Evolutionary conservation across 2,329 filamentous ascomycete genomes (phyloP).

Genomic region (Pseudopithomyces maydicus): DNA sequence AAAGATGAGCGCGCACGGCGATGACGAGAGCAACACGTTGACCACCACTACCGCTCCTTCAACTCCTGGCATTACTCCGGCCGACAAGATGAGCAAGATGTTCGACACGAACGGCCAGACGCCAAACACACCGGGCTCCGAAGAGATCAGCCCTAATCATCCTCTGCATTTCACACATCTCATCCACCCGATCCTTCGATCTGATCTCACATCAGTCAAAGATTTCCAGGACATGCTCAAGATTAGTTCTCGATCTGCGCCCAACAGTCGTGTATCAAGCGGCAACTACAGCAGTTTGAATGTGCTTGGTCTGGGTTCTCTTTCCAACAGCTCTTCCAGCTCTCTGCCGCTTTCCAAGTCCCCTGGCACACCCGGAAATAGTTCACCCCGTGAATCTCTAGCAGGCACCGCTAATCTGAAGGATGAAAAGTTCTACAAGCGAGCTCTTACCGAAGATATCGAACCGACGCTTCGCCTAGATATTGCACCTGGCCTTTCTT

Average conservation of each 20-base stretch:
- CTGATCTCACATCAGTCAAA: constrained; percentile 78
- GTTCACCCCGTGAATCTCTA: constrained; percentile 41
- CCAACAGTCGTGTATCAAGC: constrained; percentile 71
- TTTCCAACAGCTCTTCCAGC: constrained; percentile 57
- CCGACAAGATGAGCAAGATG: constrained; percentile 62
- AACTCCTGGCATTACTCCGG: constrained; percentile 70
- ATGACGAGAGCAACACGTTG: constrained; percentile 74
- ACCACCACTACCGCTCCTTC: constrained; percentile 69
- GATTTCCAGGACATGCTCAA: constrained; percentile 82
- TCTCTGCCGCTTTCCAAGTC: constrained; percentile 59
- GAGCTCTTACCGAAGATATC: constrained; percentile 85
- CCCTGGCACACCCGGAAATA: constrained; percentile 32
- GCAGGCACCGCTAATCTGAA: constrained; percentile 65
- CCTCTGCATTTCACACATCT: constrained; percentile 80
- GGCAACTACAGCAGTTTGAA: constrained; percentile 71
- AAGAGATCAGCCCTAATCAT: constrained; percentile 64
- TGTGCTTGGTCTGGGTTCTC: constrained; percentile 60
- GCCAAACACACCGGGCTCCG: constrained; percentile 53
- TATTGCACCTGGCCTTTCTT: constrained; percentile 86
- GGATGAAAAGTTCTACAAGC: constrained; percentile 93
- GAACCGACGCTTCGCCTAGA: constrained; percentile 93
- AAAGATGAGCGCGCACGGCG: constrained; percentile 74
- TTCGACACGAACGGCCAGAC: constrained; percentile 66
- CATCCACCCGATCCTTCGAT: constrained; percentile 80
- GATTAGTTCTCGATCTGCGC: constrained; percentile 62